Percentiles rank a stretch among this genome's conserved stretches.
Conservation (phyloP, 306 rosid species). For the Begonia fuchsioides region DNA sequence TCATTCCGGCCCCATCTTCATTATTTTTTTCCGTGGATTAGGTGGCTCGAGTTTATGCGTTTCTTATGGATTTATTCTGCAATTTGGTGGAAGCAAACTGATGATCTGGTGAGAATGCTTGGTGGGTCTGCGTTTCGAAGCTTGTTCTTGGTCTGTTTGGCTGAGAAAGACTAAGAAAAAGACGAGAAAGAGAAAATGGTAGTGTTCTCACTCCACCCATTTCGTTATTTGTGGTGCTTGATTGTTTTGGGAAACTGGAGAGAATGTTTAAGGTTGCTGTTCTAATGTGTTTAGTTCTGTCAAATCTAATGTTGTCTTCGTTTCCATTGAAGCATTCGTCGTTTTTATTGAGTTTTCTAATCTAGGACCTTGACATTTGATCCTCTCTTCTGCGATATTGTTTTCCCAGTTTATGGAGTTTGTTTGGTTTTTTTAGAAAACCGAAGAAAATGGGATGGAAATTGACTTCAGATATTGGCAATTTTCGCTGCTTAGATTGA, state of each 20-base stretch:
- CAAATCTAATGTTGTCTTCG: background rate
- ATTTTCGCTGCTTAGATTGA: too few species aligned
- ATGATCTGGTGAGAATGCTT: slow-evolving; percentile 12
- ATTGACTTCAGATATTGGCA: too few species aligned
- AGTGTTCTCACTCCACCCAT: background rate
- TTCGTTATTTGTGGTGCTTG: background rate
- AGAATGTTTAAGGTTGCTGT: background rate
- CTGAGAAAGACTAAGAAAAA: slow-evolving; percentile 4
- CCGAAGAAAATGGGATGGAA: too few species aligned
- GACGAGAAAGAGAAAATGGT: background rate
- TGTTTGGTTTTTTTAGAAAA: too few species aligned
- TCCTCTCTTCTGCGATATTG: too few species aligned
- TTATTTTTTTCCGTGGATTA: too few species aligned
- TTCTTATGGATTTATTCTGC: background rate
- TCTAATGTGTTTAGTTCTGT: background rate
- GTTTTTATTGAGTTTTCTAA: too few species aligned
- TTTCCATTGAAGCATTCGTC: background rate
- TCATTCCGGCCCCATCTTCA: background rate
- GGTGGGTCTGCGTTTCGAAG: slow-evolving; percentile 7
- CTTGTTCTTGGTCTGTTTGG: slow-evolving; percentile 12
- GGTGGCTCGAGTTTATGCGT: background rate
- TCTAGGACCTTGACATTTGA: too few species aligned
- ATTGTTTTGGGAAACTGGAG: background rate
- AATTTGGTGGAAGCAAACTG: slow-evolving; percentile 3
- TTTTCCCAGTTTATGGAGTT: too few species aligned